Evolutionary conservation across 306 rosid species (phyloP).

Genomic region (Pueraria montana): DNA sequence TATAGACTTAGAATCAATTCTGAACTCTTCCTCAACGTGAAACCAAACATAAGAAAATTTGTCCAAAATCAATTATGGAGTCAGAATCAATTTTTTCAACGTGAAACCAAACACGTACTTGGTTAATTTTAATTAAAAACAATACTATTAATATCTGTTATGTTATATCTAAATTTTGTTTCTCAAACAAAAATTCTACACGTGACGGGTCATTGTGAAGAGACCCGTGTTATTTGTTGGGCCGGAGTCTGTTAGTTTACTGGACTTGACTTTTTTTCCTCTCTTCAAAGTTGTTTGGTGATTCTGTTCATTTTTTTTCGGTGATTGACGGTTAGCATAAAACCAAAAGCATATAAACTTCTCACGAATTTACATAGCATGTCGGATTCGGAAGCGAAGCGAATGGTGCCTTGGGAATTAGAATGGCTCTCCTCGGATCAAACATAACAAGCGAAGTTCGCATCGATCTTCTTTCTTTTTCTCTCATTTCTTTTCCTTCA

Average conservation of each 20-base stretch:
- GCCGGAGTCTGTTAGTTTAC: neutral
- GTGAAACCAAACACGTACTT: too few species aligned
- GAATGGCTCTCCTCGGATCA: constrained; percentile 86
- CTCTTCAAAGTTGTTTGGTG: too few species aligned
- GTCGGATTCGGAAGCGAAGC: constrained; percentile 10
- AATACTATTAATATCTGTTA: neutral
- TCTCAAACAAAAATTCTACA: neutral
- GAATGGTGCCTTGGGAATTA: constrained; percentile 33
- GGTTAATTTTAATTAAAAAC: too few species aligned
- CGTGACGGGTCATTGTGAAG: neutral
- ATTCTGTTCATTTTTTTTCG: too few species aligned
- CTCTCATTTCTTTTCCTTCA: constrained; percentile 7
- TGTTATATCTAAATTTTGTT: neutral
- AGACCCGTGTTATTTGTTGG: neutral
- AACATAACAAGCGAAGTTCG: constrained; percentile 72
- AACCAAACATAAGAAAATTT: too few species aligned
- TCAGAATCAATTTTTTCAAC: too few species aligned
- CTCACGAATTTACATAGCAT: neutral
- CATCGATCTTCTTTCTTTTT: constrained; percentile 30
- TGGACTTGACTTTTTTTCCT: too few species aligned
- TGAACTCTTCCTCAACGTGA: too few species aligned
- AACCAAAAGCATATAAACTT: neutral
- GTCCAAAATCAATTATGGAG: too few species aligned
- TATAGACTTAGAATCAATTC: too few species aligned
- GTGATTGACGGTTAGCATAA: neutral